These are phyloP conservation scores for Tylopilus sp. DNA, from an alignment of 768 basidiomycete species.

Conservation along the genomic window DNA sequence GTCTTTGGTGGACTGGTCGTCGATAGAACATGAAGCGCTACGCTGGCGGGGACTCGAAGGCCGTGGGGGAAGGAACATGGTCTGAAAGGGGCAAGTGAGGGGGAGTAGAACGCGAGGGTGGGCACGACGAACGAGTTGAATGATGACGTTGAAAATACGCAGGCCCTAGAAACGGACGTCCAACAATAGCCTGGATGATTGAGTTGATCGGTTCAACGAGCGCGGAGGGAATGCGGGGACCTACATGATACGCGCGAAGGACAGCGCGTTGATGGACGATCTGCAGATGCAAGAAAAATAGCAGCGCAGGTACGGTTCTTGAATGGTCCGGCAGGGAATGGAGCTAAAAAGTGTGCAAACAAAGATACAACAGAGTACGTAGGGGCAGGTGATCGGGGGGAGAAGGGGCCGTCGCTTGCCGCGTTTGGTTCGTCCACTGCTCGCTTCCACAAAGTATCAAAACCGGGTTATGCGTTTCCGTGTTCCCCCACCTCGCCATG, in stretches of 20 bases:
- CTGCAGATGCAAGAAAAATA: not conserved
- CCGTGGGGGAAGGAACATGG: constrained; percentile 13
- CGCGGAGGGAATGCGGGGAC: constrained; percentile 1
- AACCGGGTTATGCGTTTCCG: too few relatives aligned
- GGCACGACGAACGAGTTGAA: not conserved
- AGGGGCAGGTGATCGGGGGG: constrained; percentile 1
- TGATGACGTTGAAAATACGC: not conserved
- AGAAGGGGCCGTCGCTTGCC: constrained; percentile 19
- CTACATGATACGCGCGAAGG: constrained; percentile 18
- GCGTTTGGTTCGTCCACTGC: not conserved
- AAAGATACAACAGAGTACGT: constrained; percentile 16
- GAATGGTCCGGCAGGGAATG: not conserved
- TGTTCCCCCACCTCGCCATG: constrained; percentile 9
- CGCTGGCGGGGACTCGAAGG: constrained; percentile 5
- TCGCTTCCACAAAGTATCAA: not conserved
- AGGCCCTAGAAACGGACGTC: constrained; percentile 15
- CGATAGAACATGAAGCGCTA: constrained; percentile 17
- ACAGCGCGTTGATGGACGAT: constrained; percentile 2
- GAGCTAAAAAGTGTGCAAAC: constrained; percentile 13
- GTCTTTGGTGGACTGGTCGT: constrained; percentile 13
- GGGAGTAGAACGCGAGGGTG: not conserved
- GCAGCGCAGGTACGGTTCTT: not conserved
- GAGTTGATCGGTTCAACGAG: not conserved
- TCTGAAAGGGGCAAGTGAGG: constrained; percentile 1
- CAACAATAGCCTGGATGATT: constrained; percentile 16